Conservation (phyloP, 2,329 filamentous ascomycete genomes). For the Aspergillus transmontanensis region DNA sequence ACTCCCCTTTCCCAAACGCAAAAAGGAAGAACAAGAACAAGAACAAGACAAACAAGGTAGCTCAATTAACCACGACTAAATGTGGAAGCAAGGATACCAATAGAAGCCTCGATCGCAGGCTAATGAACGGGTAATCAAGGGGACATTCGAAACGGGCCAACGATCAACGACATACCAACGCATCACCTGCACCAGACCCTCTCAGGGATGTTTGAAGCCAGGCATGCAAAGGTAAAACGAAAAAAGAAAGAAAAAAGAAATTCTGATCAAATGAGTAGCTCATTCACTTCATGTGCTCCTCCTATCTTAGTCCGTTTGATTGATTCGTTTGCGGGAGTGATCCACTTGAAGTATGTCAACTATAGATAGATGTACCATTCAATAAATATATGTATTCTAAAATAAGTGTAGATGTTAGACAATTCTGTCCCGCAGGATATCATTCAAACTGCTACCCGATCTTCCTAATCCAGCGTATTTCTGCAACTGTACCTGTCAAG, state of each 20-base stretch:
- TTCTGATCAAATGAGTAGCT: background rate
- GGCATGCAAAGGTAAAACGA: background rate
- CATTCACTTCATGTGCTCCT: background rate
- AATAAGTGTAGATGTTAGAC: no score
- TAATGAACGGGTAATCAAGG: conserved; percentile 11
- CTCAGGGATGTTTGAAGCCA: background rate
- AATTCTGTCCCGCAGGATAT: background rate
- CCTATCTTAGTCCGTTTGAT: background rate
- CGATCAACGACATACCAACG: conserved; percentile 1
- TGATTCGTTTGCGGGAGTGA: background rate
- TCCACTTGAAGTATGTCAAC: background rate
- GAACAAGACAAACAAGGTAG: background rate
- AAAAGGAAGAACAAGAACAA: background rate
- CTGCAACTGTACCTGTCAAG: background rate
- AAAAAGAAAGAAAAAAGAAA: background rate
- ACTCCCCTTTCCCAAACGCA: background rate
- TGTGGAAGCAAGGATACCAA: conserved; percentile 9
- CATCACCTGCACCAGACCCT: conserved; percentile 10
- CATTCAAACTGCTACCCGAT: background rate
- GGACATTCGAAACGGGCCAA: conserved; percentile 1
- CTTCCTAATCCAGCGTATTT: background rate
- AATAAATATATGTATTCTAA: background rate
- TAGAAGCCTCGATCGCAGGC: background rate
- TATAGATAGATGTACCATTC: background rate
- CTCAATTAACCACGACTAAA: background rate